A percentile compares a stretch with the other conserved stretches of the same genome.
These are phyloP conservation scores for Colletotrichum destructivum DNA, from an alignment of 2,329 filamentous ascomycete genomes.

Conservation along the genomic window DNA sequence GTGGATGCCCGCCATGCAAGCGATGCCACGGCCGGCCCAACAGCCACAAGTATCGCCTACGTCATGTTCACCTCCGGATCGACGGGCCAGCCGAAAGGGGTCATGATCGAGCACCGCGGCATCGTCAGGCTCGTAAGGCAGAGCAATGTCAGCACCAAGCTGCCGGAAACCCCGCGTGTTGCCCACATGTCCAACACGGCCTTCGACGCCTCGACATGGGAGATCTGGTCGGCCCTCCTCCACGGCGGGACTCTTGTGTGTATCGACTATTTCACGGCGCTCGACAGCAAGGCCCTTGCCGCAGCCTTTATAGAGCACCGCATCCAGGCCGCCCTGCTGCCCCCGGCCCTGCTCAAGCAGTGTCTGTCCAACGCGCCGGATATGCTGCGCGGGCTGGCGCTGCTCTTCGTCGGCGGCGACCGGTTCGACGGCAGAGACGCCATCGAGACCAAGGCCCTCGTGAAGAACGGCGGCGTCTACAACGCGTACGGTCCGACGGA, in stretches of 20 bases:
- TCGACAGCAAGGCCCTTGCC: constrained; percentile 10
- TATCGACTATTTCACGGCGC: constrained; percentile 9
- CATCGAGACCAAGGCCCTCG: not conserved
- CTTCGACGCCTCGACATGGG: constrained; percentile 18
- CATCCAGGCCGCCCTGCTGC: constrained; percentile 3
- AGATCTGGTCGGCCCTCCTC: constrained; percentile 1
- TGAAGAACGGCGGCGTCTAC: not conserved
- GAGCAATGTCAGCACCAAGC: constrained; percentile 1
- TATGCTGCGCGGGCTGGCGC: not conserved
- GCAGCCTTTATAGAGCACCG: not conserved
- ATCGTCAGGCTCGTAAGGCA: constrained; percentile 7
- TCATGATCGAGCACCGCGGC: constrained; percentile 17
- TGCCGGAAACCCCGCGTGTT: not conserved
- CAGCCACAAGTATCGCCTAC: constrained; percentile 4
- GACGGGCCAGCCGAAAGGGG: constrained; percentile 10
- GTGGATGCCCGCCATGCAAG: not conserved
- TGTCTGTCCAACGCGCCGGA: not conserved
- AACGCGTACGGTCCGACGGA: constrained; percentile 16
- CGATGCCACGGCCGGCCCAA: not conserved
- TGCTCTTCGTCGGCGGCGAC: not conserved
- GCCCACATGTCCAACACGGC: constrained; percentile 13
- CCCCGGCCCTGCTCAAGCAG: constrained; percentile 11
- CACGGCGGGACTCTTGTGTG: constrained; percentile 5
- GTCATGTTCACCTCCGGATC: constrained; percentile 19
- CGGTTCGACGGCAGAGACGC: constrained; percentile 11